Evolutionary conservation across 441 rosid genomes (phyloP), one percentile per base, ranked within the genome.

Genomic region (Eutrema salsugineum): DNA sequence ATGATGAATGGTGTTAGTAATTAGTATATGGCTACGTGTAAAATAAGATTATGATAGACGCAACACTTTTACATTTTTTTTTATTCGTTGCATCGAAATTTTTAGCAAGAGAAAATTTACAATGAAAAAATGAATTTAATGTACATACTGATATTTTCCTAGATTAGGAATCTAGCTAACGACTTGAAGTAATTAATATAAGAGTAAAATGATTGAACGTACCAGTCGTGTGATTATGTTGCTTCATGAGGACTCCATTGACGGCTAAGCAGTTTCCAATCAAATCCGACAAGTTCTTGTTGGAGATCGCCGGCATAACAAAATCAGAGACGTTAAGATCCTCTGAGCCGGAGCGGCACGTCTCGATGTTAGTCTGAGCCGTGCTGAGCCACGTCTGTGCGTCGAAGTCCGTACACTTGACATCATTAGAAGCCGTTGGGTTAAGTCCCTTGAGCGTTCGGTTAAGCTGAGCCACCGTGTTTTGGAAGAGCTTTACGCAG

Each of bases 331-430:
- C 87, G 4, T 91, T 86, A 5, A 88, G 83, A 71, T 91, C 94
- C 11, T 49, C 40, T 19, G 87, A 86, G 62, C 99, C 97, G 5
- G 82, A 63, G 32, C 86, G 78, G 67, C 97, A 94, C 0, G 97
- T 91, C 39, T 90, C 96, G 3, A 91, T 79, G 77, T 91, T 87
- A 11, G 99, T 91, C 12, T 88, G 83, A 16, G 97, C 89, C 1
- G 97, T 63, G 73, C 99, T 90, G 27, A 94, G 88, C 99, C 98
- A 94, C 5, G 96, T 92, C 59, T 86, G 97, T 5, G 74, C 63
- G 56, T 94, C 99, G 55, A 77, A 77, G 12, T 77, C 32, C 27
- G 80, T 44, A 77, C 80, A 77, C 54, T 53, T 71, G 40, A 55
- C 66, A 47, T 66, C 80, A 67, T 50, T 1, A 15, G 35, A 14